A percentile compares a stretch with the other conserved stretches of the same genome.
These are phyloP conservation scores for Leavenworthia alabamica DNA, from an alignment of 345 rosid genomes.

Conservation along the genomic window DNA sequence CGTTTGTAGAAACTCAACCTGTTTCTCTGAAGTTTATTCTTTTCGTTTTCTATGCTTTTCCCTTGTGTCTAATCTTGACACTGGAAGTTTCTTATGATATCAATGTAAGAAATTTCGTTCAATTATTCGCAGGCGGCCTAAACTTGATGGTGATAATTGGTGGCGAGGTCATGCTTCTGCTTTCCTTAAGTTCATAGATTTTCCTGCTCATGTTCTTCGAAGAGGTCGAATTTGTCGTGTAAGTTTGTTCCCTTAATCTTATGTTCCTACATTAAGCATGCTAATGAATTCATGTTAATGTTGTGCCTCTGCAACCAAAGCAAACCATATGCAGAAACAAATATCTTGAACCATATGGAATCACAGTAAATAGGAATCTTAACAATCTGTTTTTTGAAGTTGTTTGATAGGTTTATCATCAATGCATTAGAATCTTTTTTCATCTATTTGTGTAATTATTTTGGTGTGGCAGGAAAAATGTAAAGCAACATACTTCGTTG, in stretches of 20 bases:
- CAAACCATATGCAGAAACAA: no score
- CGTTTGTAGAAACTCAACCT: conserved; percentile 20
- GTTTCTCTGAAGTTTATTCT: background rate
- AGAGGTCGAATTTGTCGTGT: conserved; percentile 76
- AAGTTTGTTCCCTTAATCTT: background rate
- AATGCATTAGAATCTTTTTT: conserved; percentile 1
- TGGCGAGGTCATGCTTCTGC: conserved; percentile 98
- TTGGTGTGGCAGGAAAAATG: conserved; percentile 52
- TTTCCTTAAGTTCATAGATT: conserved; percentile 56
- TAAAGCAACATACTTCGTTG: conserved; percentile 82
- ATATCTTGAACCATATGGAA: no score
- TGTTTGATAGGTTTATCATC: background rate
- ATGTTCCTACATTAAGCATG: background rate
- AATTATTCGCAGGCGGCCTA: conserved; percentile 52
- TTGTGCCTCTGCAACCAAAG: no score
- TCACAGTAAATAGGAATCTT: no score
- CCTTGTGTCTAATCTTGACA: background rate
- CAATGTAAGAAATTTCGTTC: background rate
- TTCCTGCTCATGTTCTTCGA: conserved; percentile 60
- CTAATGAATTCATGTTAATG: no score
- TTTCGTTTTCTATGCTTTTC: background rate
- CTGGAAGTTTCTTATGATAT: background rate
- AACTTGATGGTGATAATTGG: conserved; percentile 85
- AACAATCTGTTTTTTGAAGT: background rate
- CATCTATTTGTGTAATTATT: background rate